phyloP scores from a whole-genome alignment of 2,329 filamentous ascomycete species.

The Aspergillus bombycis region DNA sequence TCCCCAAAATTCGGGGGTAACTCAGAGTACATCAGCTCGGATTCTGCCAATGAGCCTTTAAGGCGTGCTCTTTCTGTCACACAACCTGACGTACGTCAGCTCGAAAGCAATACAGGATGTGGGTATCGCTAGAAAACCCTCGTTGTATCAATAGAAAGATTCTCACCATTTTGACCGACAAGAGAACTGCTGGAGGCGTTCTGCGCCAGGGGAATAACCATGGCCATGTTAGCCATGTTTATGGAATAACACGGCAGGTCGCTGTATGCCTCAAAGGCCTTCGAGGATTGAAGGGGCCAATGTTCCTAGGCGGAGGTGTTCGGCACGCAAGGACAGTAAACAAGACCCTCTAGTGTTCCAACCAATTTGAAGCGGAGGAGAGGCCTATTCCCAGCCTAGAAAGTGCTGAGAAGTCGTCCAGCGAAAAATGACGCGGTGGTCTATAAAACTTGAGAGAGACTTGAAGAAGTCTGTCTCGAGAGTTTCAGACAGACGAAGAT shows the following conservation, averaged over 20 bases:
- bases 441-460: conserved; percentile 14
- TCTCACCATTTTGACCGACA: conserved; percentile 15
- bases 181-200: conserved; percentile 21
- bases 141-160: neutral
- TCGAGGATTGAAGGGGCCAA: neutral
- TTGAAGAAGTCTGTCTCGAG: conserved; percentile 15
- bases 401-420: neutral
- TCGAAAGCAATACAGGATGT: neutral
- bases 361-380: neutral
- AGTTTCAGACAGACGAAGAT: conserved; percentile 12
- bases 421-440: neutral
- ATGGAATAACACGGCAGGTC: neutral
- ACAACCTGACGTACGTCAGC: neutral
- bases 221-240: conserved; percentile 9
- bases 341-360: neutral
- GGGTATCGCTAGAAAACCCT: neutral
- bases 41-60: conserved; percentile 34
- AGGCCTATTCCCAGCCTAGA: neutral
- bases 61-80: conserved; percentile 27
- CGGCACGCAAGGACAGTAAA: neutral
- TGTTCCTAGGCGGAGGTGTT: neutral
- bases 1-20: conserved; percentile 75
- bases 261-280: neutral
- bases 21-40: conserved; percentile 17
- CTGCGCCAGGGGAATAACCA: conserved; percentile 21